Evolutionary conservation across 2,329 filamentous ascomycete species (phyloP).

Genomic region (Endoconidiophora laricicola): DNA sequence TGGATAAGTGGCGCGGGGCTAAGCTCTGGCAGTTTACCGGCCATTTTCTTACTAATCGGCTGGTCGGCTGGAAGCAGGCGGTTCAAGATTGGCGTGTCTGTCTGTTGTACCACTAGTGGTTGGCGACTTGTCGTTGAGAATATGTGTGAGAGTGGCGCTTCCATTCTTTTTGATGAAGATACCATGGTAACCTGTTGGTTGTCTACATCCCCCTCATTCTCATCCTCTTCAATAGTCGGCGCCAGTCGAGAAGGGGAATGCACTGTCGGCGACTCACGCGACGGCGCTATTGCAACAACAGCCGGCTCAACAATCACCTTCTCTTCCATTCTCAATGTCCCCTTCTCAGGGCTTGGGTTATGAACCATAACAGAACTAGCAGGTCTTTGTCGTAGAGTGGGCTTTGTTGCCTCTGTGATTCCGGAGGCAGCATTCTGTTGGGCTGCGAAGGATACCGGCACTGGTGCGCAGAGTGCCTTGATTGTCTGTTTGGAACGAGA

Average conservation of each 20-base stretch:
- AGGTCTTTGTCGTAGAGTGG: background rate
- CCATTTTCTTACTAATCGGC: slow-evolving; percentile 27
- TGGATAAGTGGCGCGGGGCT: background rate
- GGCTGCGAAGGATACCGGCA: background rate
- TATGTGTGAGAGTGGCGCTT: background rate
- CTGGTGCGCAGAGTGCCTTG: background rate
- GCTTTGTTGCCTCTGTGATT: no score
- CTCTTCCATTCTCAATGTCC: no score
- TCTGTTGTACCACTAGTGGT: no score
- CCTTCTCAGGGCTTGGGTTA: background rate
- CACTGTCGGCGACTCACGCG: background rate
- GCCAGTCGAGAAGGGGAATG: background rate
- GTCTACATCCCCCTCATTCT: background rate
- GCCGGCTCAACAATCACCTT: no score
- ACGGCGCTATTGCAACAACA: no score
- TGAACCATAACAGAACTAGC: slow-evolving; percentile 6
- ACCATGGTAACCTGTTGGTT: slow-evolving; percentile 1
- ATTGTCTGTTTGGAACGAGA: background rate
- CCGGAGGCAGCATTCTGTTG: background rate
- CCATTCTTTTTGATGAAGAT: background rate
- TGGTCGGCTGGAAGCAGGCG: background rate
- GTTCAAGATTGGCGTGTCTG: no score
- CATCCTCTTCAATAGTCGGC: slow-evolving; percentile 6
- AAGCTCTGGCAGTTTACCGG: slow-evolving; percentile 29
- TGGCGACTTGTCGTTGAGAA: no score